Evolutionary conservation across 306 rosid genomes (phyloP).

Genomic region (Bauhinia variegata): DNA sequence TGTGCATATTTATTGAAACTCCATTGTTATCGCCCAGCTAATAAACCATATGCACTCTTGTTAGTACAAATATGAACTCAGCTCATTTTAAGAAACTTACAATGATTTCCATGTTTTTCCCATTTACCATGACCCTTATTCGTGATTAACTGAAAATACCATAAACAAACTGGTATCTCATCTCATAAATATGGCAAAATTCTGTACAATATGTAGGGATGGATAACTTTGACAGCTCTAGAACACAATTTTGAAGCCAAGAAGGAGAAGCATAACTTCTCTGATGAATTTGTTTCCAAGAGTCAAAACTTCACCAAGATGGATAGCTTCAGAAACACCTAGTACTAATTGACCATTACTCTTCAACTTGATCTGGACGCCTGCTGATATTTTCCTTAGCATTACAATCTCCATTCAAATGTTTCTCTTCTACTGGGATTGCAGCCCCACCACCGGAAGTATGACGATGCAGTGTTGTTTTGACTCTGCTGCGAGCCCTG

Average conservation of each 20-base stretch:
- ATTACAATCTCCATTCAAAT: slow-evolving; percentile 44
- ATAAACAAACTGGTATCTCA: slow-evolving; percentile 10
- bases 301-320: slow-evolving; percentile 28
- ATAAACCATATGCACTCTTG: background rate
- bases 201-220: slow-evolving; percentile 31
- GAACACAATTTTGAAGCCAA: slow-evolving; percentile 17
- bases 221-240: slow-evolving; percentile 22
- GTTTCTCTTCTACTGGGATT: slow-evolving; percentile 46
- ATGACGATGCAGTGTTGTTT: slow-evolving; percentile 43
- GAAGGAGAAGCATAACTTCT: slow-evolving; percentile 26
- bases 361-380: slow-evolving; percentile 43
- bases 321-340: slow-evolving; percentile 15
- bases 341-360: slow-evolving; percentile 36
- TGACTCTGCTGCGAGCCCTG: slow-evolving; percentile 51
- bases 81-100: slow-evolving; percentile 16
- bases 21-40: background rate
- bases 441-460: slow-evolving; percentile 27
- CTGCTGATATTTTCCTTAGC: slow-evolving; percentile 35
- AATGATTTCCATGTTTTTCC: background rate
- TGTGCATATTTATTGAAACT: background rate
- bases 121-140: background rate
- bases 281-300: slow-evolving; percentile 17
- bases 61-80: background rate
- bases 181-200: slow-evolving; percentile 10
- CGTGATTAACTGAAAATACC: background rate